A percentile compares a stretch with the other conserved stretches of the same genome.
phyloP scores from a whole-genome alignment of 495 filamentous ascomycete genomes.

The Penicillium cinerascens region DNA sequence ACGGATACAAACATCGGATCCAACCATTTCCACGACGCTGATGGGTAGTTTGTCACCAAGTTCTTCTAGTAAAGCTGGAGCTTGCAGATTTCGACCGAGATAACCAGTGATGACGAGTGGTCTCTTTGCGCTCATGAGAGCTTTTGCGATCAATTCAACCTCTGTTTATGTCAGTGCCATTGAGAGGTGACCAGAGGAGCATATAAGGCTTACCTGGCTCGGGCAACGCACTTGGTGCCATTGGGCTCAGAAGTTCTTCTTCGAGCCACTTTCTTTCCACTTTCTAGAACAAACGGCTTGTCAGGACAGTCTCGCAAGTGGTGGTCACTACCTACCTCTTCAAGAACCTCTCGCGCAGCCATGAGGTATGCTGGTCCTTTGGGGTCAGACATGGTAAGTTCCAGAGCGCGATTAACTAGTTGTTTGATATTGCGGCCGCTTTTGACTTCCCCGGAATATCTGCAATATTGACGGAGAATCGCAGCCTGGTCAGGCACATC shows the following conservation, averaged over 20 bases:
- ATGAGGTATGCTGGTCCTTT: conserved; percentile 79
- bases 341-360: conserved; percentile 80
- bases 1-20: conserved; percentile 88
- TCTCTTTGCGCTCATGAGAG: conserved; percentile 62
- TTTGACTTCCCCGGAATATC: conserved; percentile 82
- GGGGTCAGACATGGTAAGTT: conserved; percentile 74
- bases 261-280: conserved; percentile 41
- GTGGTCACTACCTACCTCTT: conserved; percentile 68
- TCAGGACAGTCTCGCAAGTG: background rate
- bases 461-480: conserved; percentile 85
- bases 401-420: conserved; percentile 81
- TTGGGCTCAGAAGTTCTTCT: conserved; percentile 65
- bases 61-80: conserved; percentile 63
- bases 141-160: conserved; percentile 60
- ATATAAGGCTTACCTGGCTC: conserved; percentile 35
- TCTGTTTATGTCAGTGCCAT: conserved; percentile 7
- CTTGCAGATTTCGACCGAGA: conserved; percentile 64
- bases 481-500: conserved; percentile 87
- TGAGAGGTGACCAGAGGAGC: background rate
- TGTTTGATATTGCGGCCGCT: conserved; percentile 87
- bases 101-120: conserved; percentile 79
- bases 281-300: conserved; percentile 38
- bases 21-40: conserved; percentile 77
- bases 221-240: conserved; percentile 68
- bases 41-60: conserved; percentile 75